Percentiles rank a stretch among this genome's conserved stretches.
Evolutionary conservation across 441 rosid genomes (phyloP).

Genomic region (Gossypium lobatum): DNA sequence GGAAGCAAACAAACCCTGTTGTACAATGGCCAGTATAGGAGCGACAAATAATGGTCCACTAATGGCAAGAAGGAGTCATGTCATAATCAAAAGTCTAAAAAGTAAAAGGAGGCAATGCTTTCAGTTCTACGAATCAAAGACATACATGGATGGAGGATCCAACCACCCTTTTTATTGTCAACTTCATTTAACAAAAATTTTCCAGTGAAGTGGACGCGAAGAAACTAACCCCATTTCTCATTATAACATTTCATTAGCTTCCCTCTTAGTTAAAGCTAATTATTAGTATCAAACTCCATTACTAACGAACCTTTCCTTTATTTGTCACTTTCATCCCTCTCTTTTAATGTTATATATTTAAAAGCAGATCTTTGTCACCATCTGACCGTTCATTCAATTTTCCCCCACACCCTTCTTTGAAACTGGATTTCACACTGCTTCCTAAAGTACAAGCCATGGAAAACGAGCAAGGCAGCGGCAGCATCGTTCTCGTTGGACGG

Average conservation of each 20-base stretch:
- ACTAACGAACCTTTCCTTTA: slow-evolving; percentile 19
- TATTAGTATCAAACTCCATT: slow-evolving; percentile 17
- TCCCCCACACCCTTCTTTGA: background rate
- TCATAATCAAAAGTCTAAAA: slow-evolving; percentile 14
- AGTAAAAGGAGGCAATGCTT: background rate
- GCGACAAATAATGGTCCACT: background rate
- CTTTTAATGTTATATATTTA: slow-evolving; percentile 3
- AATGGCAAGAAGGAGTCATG: slow-evolving; percentile 12
- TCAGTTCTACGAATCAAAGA: background rate
- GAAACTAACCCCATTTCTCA: slow-evolving; percentile 27
- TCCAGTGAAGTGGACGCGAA: slow-evolving; percentile 61
- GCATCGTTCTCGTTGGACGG: slow-evolving; percentile 25
- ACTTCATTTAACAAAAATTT: slow-evolving; percentile 32
- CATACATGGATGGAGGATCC: slow-evolving; percentile 19
- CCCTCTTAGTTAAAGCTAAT: slow-evolving; percentile 12
- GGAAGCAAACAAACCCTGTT: background rate
- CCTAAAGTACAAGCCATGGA: slow-evolving; percentile 18
- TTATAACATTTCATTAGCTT: slow-evolving; percentile 14
- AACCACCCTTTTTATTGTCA: slow-evolving; percentile 37
- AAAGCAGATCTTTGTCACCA: slow-evolving; percentile 9
- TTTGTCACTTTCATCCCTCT: background rate
- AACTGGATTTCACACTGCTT: background rate
- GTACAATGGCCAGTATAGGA: background rate
- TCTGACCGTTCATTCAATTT: background rate
- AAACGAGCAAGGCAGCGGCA: slow-evolving; percentile 16